Evolutionary conservation across 1,139 yeast genomes (phyloP).

Genomic region (Yamadazyma siamensis): DNA sequence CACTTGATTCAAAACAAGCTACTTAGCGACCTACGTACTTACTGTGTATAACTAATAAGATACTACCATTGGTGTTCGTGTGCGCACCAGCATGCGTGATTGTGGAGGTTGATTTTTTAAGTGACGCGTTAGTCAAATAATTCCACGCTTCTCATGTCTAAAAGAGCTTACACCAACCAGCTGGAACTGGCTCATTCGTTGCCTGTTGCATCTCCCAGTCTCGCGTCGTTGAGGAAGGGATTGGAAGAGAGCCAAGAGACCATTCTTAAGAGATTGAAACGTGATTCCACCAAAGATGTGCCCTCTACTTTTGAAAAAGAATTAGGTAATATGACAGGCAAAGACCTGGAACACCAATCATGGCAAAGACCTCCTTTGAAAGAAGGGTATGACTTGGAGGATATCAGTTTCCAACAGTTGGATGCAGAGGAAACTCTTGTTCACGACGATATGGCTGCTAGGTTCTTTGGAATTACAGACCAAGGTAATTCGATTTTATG

Average conservation of each 20-base stretch:
- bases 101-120: too few species aligned
- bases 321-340: slow-evolving; percentile 52
- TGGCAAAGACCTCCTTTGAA: slow-evolving; percentile 65
- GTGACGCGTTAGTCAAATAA: too few species aligned
- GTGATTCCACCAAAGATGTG: slow-evolving; percentile 21
- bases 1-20: slow-evolving; percentile 12
- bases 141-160: slow-evolving; percentile 10
- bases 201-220: slow-evolving; percentile 40
- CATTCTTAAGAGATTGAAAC: slow-evolving; percentile 33
- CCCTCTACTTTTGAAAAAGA: slow-evolving; percentile 68
- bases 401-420: slow-evolving; percentile 81
- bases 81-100: too few species aligned
- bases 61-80: too few species aligned
- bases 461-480: slow-evolving; percentile 89
- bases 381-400: slow-evolving; percentile 47
- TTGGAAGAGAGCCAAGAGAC: slow-evolving; percentile 30
- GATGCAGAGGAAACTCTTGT: slow-evolving; percentile 84
- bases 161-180: slow-evolving; percentile 11
- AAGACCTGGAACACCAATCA: slow-evolving; percentile 43
- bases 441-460: slow-evolving; percentile 59
- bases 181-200: slow-evolving; percentile 38
- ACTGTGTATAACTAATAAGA: too few species aligned
- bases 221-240: slow-evolving; percentile 17
- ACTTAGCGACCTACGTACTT: slow-evolving; percentile 12
- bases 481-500: slow-evolving; percentile 88